Base-by-base conservation (phyloP, 306 rosid genomes). In the Rubus parviflorus region DNA sequence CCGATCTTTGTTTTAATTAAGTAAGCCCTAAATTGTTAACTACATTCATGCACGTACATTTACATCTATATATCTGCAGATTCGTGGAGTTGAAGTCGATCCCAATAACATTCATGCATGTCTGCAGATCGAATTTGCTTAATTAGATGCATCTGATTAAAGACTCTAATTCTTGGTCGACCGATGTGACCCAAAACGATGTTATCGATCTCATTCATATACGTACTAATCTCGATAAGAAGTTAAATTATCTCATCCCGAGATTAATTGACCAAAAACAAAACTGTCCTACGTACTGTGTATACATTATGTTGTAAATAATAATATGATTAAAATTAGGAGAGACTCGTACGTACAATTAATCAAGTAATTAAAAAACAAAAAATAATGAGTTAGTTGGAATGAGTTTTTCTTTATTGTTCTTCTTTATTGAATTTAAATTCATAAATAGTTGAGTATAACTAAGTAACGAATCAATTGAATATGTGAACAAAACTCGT, bases 71-170 rank as follows among this genome's bases (percentile, higher is more conserved):
- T n/a, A 14, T 62, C 65, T 25, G 43, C 68, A 62, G 10, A 62
- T 30, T 62, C 8, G 43, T 30, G 43, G 20, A 35, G 11, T 3
- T 40, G 42, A 15, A 62, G 8, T 62, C n/a, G n/a, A n/a, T n/a
- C 45, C 68, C 68, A 35, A 35, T 62, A 14, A 35, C 68, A 62
- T 62, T 62, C 68, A 62, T 62, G 68, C 20, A 62, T 35, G 68
- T 62, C 49, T 37, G 47, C 63, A 53, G 7, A 30, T 30, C 2
- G 35, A 53, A 11, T 38, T 7, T 35, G 64, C 20, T 52, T 64
- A n/a, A 30, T 62, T 15, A 35, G 43, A n/a, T 62, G 68, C 68
- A 12, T 30, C 46, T 5, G 3, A 4, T 17, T 61, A 30, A 14
- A 61, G 67, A 13, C 64, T 54, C 25, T 56, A 56, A 12, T 23